These are phyloP conservation scores for Pneumocystis wakefieldiae DNA, from an alignment of 1,139 yeast genomes.

Conservation along the genomic window DNA sequence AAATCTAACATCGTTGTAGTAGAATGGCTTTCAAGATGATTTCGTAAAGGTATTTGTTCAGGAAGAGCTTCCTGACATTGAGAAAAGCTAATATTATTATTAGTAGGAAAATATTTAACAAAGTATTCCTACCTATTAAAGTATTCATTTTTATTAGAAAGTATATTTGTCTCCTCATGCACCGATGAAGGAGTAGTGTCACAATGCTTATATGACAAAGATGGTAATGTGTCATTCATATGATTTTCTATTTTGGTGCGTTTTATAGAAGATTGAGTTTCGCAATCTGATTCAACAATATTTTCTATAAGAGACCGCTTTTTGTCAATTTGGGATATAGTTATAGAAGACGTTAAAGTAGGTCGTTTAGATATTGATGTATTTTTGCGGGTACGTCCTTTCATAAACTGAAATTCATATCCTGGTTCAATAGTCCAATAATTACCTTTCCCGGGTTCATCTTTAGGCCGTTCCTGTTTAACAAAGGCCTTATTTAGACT, in stretches of 20 bases:
- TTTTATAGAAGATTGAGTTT: not conserved
- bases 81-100: not conserved
- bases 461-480: constrained; percentile 82
- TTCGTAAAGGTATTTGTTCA: not conserved
- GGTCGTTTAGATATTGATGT: not conserved
- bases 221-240: not conserved
- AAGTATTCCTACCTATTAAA: not conserved
- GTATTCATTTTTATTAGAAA: not conserved
- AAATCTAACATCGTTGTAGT: not conserved
- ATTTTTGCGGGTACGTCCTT: constrained; percentile 24
- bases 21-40: not conserved
- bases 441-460: constrained; percentile 78
- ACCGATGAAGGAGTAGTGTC: not conserved
- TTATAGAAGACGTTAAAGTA: not conserved
- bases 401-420: constrained; percentile 66
- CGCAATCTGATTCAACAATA: not conserved
- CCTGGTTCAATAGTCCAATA: constrained; percentile 87
- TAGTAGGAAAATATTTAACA: not conserved
- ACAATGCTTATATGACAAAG: not conserved
- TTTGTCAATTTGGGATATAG: not conserved
- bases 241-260: not conserved
- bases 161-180: not conserved
- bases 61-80: not conserved
- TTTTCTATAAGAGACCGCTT: not conserved
- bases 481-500: constrained; percentile 76